phyloP scores from a whole-genome alignment of 768 basidiomycete genomes.

The Suillus plorans region DNA sequence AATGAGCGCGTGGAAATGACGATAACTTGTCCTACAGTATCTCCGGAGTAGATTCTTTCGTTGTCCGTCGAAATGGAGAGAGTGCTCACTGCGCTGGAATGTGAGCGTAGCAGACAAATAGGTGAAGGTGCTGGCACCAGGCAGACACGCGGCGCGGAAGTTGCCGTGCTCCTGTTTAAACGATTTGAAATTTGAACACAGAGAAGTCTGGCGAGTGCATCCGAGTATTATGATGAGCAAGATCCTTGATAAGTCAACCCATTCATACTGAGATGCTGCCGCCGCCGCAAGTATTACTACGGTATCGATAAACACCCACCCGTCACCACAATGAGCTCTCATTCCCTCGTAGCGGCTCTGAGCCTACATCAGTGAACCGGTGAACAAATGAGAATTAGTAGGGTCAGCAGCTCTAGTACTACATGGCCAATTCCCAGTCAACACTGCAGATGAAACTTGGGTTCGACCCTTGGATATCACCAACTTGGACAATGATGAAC shows the following conservation, averaged over 20 bases:
- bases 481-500: neutral
- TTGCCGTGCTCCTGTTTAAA: too few species aligned
- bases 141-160: neutral
- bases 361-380: too few species aligned
- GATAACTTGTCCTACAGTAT: slow-evolving; percentile 73
- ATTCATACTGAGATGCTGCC: too few species aligned
- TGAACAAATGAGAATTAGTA: too few species aligned
- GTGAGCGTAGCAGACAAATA: slow-evolving; percentile 71
- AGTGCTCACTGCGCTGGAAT: slow-evolving; percentile 60
- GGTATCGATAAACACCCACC: too few species aligned
- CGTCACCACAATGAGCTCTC: neutral
- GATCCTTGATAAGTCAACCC: too few species aligned
- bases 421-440: neutral
- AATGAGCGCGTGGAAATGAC: slow-evolving; percentile 75
- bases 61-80: slow-evolving; percentile 70
- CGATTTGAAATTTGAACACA: too few species aligned
- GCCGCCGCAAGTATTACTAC: too few species aligned
- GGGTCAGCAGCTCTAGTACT: neutral
- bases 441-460: neutral
- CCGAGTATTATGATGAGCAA: too few species aligned
- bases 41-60: slow-evolving; percentile 84
- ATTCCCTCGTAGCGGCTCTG: neutral
- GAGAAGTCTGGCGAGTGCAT: too few species aligned
- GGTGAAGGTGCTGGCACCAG: slow-evolving; percentile 63
- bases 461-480: neutral